Evolutionary conservation across 371 early-diverging fungal species (phyloP).

Genomic region (Mucor lusitanicus): DNA sequence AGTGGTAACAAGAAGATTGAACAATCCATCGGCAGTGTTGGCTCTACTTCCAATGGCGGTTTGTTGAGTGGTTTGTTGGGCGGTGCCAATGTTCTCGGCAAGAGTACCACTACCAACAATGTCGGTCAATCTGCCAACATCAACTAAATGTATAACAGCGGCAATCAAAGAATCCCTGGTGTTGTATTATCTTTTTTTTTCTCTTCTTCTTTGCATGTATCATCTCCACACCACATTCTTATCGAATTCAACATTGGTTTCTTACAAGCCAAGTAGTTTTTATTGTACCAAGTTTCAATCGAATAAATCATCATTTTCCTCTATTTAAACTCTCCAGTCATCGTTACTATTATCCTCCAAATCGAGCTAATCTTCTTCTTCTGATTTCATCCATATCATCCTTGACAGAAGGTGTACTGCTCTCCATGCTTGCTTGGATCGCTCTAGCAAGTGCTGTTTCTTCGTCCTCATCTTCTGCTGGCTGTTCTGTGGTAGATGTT

Average conservation of each 20-base stretch:
- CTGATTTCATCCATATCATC: conserved; percentile 38
- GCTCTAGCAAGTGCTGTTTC: conserved; percentile 33
- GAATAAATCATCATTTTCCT: background rate
- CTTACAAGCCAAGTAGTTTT: background rate
- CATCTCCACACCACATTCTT: background rate
- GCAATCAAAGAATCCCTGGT: background rate
- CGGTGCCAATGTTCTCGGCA: background rate
- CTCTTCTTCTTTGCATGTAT: background rate
- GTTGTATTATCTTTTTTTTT: background rate
- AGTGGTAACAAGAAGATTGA: conserved; percentile 1
- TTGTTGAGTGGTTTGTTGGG: background rate
- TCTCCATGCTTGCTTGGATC: conserved; percentile 38
- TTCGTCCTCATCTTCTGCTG: conserved; percentile 26
- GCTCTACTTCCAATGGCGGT: background rate
- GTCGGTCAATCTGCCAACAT: background rate
- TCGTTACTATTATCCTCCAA: conserved; percentile 15
- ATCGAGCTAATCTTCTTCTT: conserved; percentile 36
- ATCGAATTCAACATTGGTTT: background rate
- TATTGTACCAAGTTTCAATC: background rate
- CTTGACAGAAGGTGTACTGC: background rate
- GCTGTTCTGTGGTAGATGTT: background rate
- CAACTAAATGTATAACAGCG: background rate
- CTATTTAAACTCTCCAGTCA: background rate
- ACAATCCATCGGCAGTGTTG: conserved; percentile 4
- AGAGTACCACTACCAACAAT: background rate